Percentiles rank a stretch among this genome's conserved stretches.
Evolutionary conservation across 208 protist species (phyloP).

Genomic region (Leishmania lainsoni): DNA sequence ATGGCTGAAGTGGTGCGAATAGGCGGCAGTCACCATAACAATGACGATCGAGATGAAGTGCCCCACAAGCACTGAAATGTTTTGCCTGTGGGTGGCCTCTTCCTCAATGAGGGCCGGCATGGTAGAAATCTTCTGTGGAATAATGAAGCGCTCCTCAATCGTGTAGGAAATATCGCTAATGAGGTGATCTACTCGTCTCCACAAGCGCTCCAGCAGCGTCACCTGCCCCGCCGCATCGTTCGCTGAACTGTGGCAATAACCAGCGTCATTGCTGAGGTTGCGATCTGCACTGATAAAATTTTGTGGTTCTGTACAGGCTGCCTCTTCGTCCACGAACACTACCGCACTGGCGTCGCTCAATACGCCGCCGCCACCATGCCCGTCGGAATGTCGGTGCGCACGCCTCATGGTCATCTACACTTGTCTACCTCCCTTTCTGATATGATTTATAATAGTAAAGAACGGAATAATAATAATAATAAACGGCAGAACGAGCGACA

Average conservation of each 20-base stretch:
- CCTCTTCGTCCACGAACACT: neutral
- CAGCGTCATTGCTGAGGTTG: neutral
- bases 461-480: neutral
- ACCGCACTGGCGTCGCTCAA: neutral
- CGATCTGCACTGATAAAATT: neutral
- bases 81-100: neutral
- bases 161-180: slow-evolving; percentile 15
- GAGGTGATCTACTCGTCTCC: neutral
- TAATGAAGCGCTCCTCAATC: slow-evolving; percentile 30
- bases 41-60: slow-evolving; percentile 18
- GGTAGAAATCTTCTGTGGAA: slow-evolving; percentile 13
- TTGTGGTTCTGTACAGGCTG: neutral
- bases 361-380: neutral
- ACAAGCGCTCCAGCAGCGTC: neutral
- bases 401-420: slow-evolving; percentile 2
- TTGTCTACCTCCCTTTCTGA: neutral
- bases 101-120: neutral
- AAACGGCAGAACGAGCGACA: neutral
- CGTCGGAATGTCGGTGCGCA: neutral
- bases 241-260: neutral
- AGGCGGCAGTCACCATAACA: slow-evolving; percentile 16
- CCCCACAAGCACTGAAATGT: slow-evolving; percentile 11
- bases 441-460: neutral
- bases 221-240: neutral
- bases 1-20: slow-evolving; percentile 25